A percentile compares a stretch with the other conserved stretches of the same genome.
Conservation (phyloP, 1,139 yeast species). For the Scheffersomyces stambukii region DNA sequence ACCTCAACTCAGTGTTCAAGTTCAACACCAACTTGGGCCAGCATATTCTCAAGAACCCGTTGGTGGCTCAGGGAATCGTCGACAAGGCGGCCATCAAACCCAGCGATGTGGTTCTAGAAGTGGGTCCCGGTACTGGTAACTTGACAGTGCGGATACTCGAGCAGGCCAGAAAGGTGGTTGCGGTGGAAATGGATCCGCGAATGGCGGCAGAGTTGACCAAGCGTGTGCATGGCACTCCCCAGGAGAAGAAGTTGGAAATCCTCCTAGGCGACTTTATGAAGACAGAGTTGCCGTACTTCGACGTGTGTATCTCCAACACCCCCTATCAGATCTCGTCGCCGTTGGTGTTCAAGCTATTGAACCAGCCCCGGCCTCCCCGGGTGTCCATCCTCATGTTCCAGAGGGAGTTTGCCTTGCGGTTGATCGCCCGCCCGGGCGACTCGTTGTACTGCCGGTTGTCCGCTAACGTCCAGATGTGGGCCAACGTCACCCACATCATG, state of each 20-base stretch:
- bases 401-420: slow-evolving; percentile 90
- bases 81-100: slow-evolving; percentile 94
- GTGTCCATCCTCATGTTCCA: slow-evolving; percentile 97
- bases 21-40: slow-evolving; percentile 97
- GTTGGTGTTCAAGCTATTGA: slow-evolving; percentile 83
- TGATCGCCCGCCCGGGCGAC: slow-evolving; percentile 95
- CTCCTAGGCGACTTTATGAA: slow-evolving; percentile 94
- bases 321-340: slow-evolving; percentile 98
- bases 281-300: slow-evolving; percentile 91
- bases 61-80: slow-evolving; percentile 96
- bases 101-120: slow-evolving; percentile 89
- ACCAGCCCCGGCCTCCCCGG: slow-evolving; percentile 91
- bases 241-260: slow-evolving; percentile 85
- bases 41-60: slow-evolving; percentile 92
- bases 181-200: slow-evolving; percentile 98
- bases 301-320: slow-evolving; percentile 92
- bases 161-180: slow-evolving; percentile 86
- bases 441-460: slow-evolving; percentile 85
- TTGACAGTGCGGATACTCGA: slow-evolving; percentile 89
- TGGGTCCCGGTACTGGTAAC: slow-evolving; percentile 99
- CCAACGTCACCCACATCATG: slow-evolving; percentile 96
- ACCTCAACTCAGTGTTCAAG: slow-evolving; percentile 80
- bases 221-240: slow-evolving; percentile 95
- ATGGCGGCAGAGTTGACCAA: slow-evolving; percentile 99
- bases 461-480: slow-evolving; percentile 99